These are phyloP conservation scores for Erythrobasidium hasegawianum DNA, from an alignment of 1,284 basidiomycete species.

Conservation along the genomic window DNA sequence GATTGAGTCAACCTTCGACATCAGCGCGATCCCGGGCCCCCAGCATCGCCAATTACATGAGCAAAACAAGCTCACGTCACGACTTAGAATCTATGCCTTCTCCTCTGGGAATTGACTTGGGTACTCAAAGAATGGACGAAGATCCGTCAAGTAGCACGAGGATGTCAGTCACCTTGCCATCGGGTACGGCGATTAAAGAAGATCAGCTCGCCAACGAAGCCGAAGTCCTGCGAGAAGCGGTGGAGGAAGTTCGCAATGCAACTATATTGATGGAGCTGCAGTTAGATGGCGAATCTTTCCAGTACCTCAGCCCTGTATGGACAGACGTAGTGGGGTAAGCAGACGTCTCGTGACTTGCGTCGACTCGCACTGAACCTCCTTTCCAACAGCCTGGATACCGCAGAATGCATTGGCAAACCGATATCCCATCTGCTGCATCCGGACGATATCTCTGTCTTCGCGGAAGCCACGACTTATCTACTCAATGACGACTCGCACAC, in stretches of 20 bases:
- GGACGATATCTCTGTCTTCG: slow-evolving; percentile 79
- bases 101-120: slow-evolving; percentile 30
- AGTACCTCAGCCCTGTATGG: slow-evolving; percentile 96
- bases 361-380: too few species aligned
- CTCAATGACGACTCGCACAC: slow-evolving; percentile 91
- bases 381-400: slow-evolving; percentile 71
- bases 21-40: slow-evolving; percentile 11
- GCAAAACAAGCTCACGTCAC: background rate
- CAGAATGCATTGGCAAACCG: slow-evolving; percentile 70
- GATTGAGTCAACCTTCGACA: background rate
- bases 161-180: slow-evolving; percentile 16
- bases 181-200: background rate
- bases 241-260: slow-evolving; percentile 86
- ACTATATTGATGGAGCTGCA: slow-evolving; percentile 94
- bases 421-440: slow-evolving; percentile 79
- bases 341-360: too few species aligned
- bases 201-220: slow-evolving; percentile 54
- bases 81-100: slow-evolving; percentile 12
- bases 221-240: slow-evolving; percentile 75
- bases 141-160: slow-evolving; percentile 13
- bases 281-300: slow-evolving; percentile 76
- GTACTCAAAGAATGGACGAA: slow-evolving; percentile 21
- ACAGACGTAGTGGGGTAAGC: slow-evolving; percentile 84
- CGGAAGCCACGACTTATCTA: slow-evolving; percentile 78
- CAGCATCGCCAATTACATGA: slow-evolving; percentile 3